These are phyloP conservation scores for Dipteronia sinensis DNA, from an alignment of 345 rosid species.

Conservation along the genomic window DNA sequence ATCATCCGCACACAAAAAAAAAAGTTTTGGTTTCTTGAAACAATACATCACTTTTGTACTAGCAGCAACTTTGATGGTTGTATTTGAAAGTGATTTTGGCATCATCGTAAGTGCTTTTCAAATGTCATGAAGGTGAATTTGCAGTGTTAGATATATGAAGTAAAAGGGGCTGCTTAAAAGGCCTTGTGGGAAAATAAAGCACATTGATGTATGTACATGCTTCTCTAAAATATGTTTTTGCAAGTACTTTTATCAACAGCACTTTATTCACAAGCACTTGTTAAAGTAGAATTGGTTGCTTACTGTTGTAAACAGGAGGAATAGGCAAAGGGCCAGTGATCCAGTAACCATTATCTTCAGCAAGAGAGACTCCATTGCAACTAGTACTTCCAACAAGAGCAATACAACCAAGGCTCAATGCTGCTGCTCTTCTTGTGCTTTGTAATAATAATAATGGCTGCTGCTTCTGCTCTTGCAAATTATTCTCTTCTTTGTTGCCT, in stretches of 20 bases:
- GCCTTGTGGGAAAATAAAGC: no score
- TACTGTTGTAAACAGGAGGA: conserved; percentile 71
- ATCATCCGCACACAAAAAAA: no score
- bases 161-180: no score
- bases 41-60: no score
- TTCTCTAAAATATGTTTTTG: not conserved
- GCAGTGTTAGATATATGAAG: not conserved
- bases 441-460: conserved; percentile 29
- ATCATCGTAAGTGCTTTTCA: no score
- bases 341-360: conserved; percentile 77
- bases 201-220: no score
- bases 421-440: conserved; percentile 54
- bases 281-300: conserved; percentile 20
- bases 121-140: no score
- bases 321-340: conserved; percentile 57
- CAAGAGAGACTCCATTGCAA: conserved; percentile 43
- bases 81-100: no score
- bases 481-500: conserved; percentile 34
- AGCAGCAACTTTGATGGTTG: no score
- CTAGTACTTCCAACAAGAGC: conserved; percentile 37
- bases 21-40: no score
- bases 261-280: not conserved
- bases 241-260: not conserved
- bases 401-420: conserved; percentile 57
- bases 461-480: conserved; percentile 22